Evolutionary conservation across 176 grass and related monocot genomes (phyloP).

Genomic region (Zoysia pacifica): DNA sequence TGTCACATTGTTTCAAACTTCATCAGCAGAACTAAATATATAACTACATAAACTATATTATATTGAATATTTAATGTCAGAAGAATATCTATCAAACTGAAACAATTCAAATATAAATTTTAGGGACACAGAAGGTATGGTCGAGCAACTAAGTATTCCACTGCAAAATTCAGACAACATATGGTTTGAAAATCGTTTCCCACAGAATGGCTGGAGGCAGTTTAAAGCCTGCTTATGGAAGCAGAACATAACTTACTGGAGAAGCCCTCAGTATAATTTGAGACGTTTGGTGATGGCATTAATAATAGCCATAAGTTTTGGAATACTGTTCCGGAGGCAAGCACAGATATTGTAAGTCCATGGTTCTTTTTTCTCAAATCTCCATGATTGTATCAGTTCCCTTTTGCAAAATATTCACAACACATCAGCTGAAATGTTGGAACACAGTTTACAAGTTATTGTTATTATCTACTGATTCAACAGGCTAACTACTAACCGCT

Average conservation of each 20-base stretch:
- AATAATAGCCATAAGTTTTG: slow-evolving; percentile 31
- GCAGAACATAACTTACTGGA: slow-evolving; percentile 64
- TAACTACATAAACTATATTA: not conserved
- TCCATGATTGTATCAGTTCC: not conserved
- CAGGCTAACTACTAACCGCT: not conserved
- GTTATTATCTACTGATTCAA: too few relatives aligned
- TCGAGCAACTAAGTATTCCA: slow-evolving; percentile 40
- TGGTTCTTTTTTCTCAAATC: not conserved
- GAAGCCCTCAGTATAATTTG: slow-evolving; percentile 65
- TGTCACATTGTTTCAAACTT: not conserved
- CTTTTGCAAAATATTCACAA: not conserved
- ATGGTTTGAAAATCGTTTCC: slow-evolving; percentile 31
- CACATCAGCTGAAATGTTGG: not conserved
- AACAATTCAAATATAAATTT: not conserved
- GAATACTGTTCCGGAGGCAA: slow-evolving; percentile 44
- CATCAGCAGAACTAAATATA: not conserved
- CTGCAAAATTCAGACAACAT: slow-evolving; percentile 39
- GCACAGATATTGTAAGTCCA: slow-evolving; percentile 33
- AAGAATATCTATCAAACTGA: not conserved
- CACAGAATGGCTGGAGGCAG: slow-evolving; percentile 51
- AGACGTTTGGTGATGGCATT: slow-evolving; percentile 45
- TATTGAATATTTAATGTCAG: not conserved
- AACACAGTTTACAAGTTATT: too few relatives aligned
- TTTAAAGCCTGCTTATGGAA: slow-evolving; percentile 77
- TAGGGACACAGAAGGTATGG: slow-evolving; percentile 45